Conservation (phyloP, 345 rosid species). For the Melaleuca alternifolia region DNA sequence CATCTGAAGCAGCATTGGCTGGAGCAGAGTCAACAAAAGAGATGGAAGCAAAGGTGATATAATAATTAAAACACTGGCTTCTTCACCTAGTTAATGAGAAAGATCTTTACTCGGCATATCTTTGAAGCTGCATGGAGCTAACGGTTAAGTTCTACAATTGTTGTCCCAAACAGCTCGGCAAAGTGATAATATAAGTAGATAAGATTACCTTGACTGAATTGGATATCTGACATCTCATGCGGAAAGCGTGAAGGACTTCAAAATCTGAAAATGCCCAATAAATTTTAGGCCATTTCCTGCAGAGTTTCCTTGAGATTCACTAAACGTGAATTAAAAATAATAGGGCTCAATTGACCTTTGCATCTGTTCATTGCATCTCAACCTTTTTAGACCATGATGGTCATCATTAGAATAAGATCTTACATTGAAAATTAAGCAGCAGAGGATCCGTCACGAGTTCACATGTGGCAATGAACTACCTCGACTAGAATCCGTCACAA, state of each 20-base stretch:
- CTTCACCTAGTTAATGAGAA: background rate
- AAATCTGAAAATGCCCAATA: background rate
- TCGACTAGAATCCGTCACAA: background rate
- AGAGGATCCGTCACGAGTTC: background rate
- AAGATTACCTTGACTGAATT: background rate
- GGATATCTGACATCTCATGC: background rate
- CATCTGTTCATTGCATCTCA: background rate
- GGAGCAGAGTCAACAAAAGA: conserved; percentile 83
- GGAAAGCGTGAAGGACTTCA: background rate
- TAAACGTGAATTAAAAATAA: background rate
- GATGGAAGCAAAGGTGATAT: conserved; percentile 82
- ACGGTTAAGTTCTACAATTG: background rate
- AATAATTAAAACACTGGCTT: background rate
- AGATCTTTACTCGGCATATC: background rate
- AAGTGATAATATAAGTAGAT: background rate
- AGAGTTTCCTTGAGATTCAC: background rate
- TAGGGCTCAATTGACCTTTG: background rate
- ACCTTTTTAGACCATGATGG: background rate
- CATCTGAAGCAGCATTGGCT: conserved; percentile 70
- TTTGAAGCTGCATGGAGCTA: background rate
- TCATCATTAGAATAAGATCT: background rate
- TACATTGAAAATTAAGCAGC: background rate
- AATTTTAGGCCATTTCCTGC: background rate
- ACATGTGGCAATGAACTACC: background rate
- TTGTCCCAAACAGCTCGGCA: background rate